phyloP scores from a whole-genome alignment of 2,329 filamentous ascomycete genomes.

The Rhinocladiella similis region DNA sequence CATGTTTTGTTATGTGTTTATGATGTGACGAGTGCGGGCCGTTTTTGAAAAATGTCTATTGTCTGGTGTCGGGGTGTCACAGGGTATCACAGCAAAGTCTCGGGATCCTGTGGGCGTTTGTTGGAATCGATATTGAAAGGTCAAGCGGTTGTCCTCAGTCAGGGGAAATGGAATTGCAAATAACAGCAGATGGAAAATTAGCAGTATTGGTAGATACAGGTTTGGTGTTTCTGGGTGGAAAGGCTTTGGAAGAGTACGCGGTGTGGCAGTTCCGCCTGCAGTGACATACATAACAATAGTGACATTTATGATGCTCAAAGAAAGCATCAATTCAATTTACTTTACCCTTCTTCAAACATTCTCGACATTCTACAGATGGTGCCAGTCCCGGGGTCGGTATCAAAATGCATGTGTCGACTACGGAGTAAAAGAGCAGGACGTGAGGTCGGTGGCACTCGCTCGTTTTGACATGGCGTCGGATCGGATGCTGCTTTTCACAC shows the following conservation, averaged over 20 bases:
- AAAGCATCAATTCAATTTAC: no score
- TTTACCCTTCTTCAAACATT: no score
- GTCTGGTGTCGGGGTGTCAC: neutral
- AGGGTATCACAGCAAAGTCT: neutral
- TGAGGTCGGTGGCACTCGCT: no score
- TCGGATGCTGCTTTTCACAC: no score
- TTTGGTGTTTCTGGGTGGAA: neutral
- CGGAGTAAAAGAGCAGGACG: no score
- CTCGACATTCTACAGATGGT: no score
- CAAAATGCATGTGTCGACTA: no score
- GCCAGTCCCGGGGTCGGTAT: no score
- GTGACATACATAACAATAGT: neutral
- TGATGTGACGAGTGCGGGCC: constrained; percentile 19
- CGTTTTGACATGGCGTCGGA: no score
- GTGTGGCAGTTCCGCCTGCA: no score
- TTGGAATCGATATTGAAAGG: neutral
- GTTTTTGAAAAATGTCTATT: neutral
- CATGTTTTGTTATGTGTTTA: constrained; percentile 19
- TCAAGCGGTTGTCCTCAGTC: neutral
- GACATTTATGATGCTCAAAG: no score
- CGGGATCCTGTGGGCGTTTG: neutral
- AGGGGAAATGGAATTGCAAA: neutral
- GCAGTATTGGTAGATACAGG: neutral
- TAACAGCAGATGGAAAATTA: neutral
- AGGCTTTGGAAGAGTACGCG: neutral